A percentile compares a stretch with the other conserved stretches of the same genome.
Evolutionary conservation across 1,284 basidiomycete genomes (phyloP).

Genomic region (Leccinum pallidistipes): DNA sequence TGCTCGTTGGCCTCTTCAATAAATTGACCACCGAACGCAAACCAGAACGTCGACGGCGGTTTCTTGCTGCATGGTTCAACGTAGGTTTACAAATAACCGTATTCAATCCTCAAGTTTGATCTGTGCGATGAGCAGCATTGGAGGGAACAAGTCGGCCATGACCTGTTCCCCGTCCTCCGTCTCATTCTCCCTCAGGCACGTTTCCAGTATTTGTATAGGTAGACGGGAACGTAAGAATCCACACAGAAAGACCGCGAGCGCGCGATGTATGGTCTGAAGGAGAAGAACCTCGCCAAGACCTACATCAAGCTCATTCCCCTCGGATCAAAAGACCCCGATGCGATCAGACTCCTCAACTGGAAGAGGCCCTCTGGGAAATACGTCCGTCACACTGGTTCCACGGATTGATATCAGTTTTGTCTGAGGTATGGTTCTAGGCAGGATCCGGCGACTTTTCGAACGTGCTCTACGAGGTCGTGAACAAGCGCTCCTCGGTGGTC

Average conservation of each 20-base stretch:
- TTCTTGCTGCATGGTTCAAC: conserved; percentile 70
- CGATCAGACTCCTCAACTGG: conserved; percentile 84
- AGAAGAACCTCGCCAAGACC: conserved; percentile 86
- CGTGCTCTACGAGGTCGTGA: conserved; percentile 83
- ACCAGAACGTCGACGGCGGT: conserved; percentile 63
- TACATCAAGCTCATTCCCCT: conserved; percentile 89
- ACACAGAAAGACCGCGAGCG: conserved; percentile 87
- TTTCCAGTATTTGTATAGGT: not conserved
- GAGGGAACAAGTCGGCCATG: conserved; percentile 70
- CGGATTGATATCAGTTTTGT: not conserved
- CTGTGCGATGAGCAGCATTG: conserved; percentile 54
- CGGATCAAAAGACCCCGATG: conserved; percentile 73
- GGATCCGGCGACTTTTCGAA: conserved; percentile 83
- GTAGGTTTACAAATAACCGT: conserved; percentile 43
- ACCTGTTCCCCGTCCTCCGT: conserved; percentile 75
- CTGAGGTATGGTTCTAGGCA: conserved; percentile 40
- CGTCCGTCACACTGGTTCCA: conserved; percentile 40
- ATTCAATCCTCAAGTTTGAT: conserved; percentile 2
- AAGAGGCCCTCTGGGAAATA: conserved; percentile 77
- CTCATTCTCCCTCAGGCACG: conserved; percentile 73
- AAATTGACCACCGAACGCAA: conserved; percentile 68
- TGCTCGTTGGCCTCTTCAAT: conserved; percentile 66
- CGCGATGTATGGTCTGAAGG: conserved; percentile 88
- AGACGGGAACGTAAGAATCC: not conserved
- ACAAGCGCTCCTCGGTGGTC: conserved; percentile 80